Conservation (phyloP, 495 filamentous ascomycete species). For the Emericellopsis terricola region DNA sequence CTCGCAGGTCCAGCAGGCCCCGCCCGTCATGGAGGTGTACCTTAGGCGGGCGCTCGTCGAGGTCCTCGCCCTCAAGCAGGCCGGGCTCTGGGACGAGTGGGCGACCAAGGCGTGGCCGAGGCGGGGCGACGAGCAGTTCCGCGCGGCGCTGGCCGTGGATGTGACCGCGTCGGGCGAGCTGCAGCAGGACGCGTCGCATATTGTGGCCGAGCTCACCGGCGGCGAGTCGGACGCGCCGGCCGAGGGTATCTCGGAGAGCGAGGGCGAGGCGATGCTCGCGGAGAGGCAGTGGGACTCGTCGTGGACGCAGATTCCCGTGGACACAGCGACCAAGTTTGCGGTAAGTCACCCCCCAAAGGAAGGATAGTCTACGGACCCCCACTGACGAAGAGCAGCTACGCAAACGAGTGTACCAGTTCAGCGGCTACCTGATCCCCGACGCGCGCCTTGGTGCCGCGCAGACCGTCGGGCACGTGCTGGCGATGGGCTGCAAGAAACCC, state of each 20-base stretch:
- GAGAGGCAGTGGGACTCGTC: slow-evolving; percentile 21
- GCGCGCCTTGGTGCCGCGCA: slow-evolving; percentile 31
- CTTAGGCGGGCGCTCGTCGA: slow-evolving; percentile 46
- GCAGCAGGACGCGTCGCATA: background rate
- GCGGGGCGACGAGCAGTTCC: no score
- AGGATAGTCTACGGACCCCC: background rate
- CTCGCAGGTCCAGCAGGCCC: slow-evolving; percentile 16
- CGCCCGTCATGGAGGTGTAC: slow-evolving; percentile 22
- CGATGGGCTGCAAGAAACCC: slow-evolving; percentile 32
- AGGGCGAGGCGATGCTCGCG: slow-evolving; percentile 12
- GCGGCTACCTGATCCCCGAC: slow-evolving; percentile 56
- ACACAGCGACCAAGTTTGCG: slow-evolving; percentile 50
- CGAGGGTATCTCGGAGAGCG: slow-evolving; percentile 9
- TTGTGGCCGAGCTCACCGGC: no score
- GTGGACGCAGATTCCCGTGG: slow-evolving; percentile 38
- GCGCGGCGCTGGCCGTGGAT: background rate
- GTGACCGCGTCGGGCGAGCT: slow-evolving; percentile 1
- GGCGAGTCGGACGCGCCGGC: no score
- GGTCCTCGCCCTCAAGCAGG: slow-evolving; percentile 29
- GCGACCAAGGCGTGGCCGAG: slow-evolving; percentile 3
- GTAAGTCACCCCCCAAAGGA: slow-evolving; percentile 28
- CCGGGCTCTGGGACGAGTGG: slow-evolving; percentile 8
- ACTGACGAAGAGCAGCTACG: slow-evolving; percentile 31
- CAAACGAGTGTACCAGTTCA: slow-evolving; percentile 64
- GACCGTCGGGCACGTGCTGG: slow-evolving; percentile 38